Evolutionary conservation across 2,329 filamentous ascomycete genomes (phyloP).

Genomic region (Gnomoniopsis sp.): DNA sequence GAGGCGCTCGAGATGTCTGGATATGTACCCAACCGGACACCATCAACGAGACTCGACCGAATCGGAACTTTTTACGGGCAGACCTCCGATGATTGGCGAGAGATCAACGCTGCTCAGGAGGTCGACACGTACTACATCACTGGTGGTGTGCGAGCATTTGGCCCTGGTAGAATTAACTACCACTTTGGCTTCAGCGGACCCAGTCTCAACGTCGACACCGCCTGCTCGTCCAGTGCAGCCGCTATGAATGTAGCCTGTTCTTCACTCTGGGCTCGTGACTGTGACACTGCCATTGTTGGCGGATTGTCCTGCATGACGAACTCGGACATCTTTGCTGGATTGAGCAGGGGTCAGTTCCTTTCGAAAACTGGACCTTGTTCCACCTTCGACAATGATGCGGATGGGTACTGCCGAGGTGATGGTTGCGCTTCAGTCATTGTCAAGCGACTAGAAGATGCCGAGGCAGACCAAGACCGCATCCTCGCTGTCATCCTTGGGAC

Average conservation of each 20-base stretch:
- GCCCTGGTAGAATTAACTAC: slow-evolving; percentile 65
- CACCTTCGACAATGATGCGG: slow-evolving; percentile 75
- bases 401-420: slow-evolving; percentile 80
- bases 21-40: slow-evolving; percentile 70
- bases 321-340: slow-evolving; percentile 73
- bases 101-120: slow-evolving; percentile 69
- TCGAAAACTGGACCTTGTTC: slow-evolving; percentile 75
- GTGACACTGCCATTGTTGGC: slow-evolving; percentile 76
- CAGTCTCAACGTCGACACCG: slow-evolving; percentile 71
- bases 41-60: slow-evolving; percentile 60
- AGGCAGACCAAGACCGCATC: slow-evolving; percentile 72
- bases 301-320: slow-evolving; percentile 77
- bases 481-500: slow-evolving; percentile 74
- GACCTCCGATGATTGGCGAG: slow-evolving; percentile 73
- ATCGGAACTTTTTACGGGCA: slow-evolving; percentile 74
- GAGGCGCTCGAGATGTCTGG: slow-evolving; percentile 81
- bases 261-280: slow-evolving; percentile 71
- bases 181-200: slow-evolving; percentile 75
- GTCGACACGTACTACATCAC: slow-evolving; percentile 57
- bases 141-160: slow-evolving; percentile 39
- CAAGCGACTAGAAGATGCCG: slow-evolving; percentile 76
- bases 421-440: slow-evolving; percentile 71
- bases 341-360: slow-evolving; percentile 74
- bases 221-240: slow-evolving; percentile 71
- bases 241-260: slow-evolving; percentile 71